Conservation (phyloP, 352 stramenopile species). For the Phytopythium sindhum region DNA sequence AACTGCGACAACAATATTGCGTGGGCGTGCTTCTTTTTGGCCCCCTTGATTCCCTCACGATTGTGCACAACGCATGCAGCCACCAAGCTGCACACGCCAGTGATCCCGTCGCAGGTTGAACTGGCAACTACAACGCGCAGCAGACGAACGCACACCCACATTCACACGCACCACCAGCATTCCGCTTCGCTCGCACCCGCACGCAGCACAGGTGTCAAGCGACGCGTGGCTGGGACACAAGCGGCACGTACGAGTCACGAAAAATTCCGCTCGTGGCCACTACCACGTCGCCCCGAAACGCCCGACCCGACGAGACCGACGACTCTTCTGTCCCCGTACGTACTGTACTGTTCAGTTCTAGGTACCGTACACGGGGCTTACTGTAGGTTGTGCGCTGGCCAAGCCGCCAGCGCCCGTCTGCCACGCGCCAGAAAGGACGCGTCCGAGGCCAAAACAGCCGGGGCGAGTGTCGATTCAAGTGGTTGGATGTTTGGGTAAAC, state of each 20-base stretch:
- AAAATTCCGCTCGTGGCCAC: neutral
- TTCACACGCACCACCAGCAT: neutral
- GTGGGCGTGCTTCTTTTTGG: neutral
- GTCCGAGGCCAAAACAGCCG: neutral
- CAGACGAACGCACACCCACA: neutral
- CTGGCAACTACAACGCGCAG: neutral
- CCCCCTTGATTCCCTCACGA: neutral
- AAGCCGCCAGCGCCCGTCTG: neutral
- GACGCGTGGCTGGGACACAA: neutral
- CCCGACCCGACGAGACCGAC: too few relatives aligned
- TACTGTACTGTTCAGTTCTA: too few relatives aligned
- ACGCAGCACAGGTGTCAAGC: neutral
- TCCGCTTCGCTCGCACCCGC: neutral
- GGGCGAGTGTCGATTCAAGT: neutral
- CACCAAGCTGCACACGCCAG: neutral
- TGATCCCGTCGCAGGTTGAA: neutral
- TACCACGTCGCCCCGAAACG: neutral
- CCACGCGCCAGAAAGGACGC: neutral
- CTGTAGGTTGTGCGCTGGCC: neutral
- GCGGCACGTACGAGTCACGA: neutral
- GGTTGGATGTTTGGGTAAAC: constrained; percentile 1
- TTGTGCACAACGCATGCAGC: neutral
- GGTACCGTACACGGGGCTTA: too few relatives aligned
- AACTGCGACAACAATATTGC: neutral
- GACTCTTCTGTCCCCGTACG: neutral